Base-by-base conservation (phyloP, 257 asterid genomes). In the Solanum commersonii region DNA sequence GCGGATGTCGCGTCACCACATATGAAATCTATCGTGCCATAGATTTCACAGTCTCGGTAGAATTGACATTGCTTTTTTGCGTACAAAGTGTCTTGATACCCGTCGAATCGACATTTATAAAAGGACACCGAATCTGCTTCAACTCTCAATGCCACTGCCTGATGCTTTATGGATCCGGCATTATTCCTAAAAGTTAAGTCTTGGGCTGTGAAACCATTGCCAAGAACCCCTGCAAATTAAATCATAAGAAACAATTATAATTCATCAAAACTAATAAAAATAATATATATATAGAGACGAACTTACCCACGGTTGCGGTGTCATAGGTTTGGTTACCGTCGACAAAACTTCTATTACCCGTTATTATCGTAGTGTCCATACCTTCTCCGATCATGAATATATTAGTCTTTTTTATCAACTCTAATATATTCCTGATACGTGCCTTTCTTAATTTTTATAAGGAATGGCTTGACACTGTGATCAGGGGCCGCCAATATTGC, bases 11-110 rank as follows among this genome's bases (percentile, higher is more conserved):
- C 49, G 1, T 37, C 35, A 27, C 89, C 90, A 8, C 40, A 88
- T 6, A 71, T 71, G 1, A 71, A 71, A 15, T 71, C 77, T 3
- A 83, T 20, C 2, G 88, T 59, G 5, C 90, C 89, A 18, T 25
- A 29, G 23, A 90, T 67, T 29, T 88, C 84, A 14, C 88, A 90
- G 0, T 83, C 84, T 4, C 88, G 14, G 11, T 73, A 90, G 70
- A 90, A 88, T 4, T 72, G 88, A 7, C 25, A 14, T 0, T 87
- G 56, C 4, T 2, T 3, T 1, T 11, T 9, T 0, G 35, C 49
- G 8, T 60, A 77, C 3, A 88, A 7, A 2, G 89, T 90, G 13
- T 90, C 90, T 76, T 90, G 90, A 31, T 71, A 83, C 5, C 89
- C 92, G 0, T 34, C 81, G 2, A 90, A 88, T 3, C 33, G n/a